Evolutionary conservation across 495 filamentous ascomycete species (phyloP).

Genomic region (Daldinia caldariorum): DNA sequence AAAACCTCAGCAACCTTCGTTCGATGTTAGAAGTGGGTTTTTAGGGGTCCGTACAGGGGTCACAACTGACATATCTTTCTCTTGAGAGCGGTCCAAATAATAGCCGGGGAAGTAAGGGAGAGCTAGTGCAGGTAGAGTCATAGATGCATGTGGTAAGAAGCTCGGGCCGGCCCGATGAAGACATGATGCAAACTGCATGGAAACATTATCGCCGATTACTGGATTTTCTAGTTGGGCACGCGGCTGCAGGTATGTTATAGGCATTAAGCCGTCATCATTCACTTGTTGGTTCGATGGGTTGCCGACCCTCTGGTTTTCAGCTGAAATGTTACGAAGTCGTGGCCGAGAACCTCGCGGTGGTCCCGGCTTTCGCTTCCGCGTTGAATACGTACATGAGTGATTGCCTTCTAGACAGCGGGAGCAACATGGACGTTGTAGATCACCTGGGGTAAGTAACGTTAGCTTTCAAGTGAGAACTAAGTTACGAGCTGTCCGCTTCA

Average conservation of each 20-base stretch:
- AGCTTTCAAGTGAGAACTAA: background rate
- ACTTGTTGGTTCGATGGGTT: background rate
- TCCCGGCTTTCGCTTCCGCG: slow-evolving; percentile 42
- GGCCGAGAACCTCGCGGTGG: slow-evolving; percentile 36
- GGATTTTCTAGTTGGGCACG: background rate
- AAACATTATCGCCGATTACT: background rate
- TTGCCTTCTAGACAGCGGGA: slow-evolving; percentile 40
- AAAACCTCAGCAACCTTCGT: slow-evolving; percentile 30
- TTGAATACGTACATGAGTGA: slow-evolving; percentile 40
- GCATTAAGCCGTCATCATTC: background rate
- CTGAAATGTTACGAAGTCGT: background rate
- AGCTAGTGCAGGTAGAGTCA: background rate
- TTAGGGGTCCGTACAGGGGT: background rate
- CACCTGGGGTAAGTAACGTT: slow-evolving; percentile 22
- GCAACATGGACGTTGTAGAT: slow-evolving; percentile 33
- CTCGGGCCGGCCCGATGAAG: slow-evolving; percentile 1
- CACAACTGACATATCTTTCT: slow-evolving; percentile 34
- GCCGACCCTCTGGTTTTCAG: background rate
- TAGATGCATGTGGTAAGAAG: slow-evolving; percentile 6
- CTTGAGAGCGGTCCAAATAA: slow-evolving; percentile 21
- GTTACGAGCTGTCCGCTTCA: slow-evolving; percentile 12
- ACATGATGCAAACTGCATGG: background rate
- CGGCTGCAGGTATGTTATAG: background rate
- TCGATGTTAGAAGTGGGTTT: slow-evolving; percentile 5
- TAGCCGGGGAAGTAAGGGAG: slow-evolving; percentile 32